Base-by-base conservation (phyloP, 116 monocot genomes). In the Papilionanthe hybrid region DNA sequence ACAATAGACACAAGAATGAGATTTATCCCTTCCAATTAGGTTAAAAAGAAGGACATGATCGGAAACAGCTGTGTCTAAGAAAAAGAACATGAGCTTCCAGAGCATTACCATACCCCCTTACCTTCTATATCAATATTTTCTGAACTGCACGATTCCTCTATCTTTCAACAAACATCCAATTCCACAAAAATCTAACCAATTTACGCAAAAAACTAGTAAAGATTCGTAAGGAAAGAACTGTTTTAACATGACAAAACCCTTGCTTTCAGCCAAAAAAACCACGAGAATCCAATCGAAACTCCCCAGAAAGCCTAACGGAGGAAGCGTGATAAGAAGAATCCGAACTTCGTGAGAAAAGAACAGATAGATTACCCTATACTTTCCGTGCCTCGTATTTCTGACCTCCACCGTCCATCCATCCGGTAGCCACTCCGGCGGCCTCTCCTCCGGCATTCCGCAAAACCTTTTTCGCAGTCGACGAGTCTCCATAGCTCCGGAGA, bases 341-440 rank as follows among this genome's bases (percentile, higher is more conserved):
- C 1, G 23, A 65, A 11, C 65, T 65, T 27, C 65, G 65, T 23
- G 17, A 71, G 18, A 37, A 4, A 50, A 10, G 23, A 30, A 8
- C 3, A 5, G 73, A 41, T 79, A 5, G 73, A 41, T 79, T 85
- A 90, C 90, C 80, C 76, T 72, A 32, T 81, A 78, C 29, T 47
- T 77, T 72, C 85, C 87, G 23, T 29, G 77, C 79, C 63, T 76
- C 53, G 76, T 81, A 45, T 20, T 44, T 56, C 80, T 48, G 58
- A 79, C 55, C 81, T 76, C 81, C 83, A 85, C 37, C 47, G 66
- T 85, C 90, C 90, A 90, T 0, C 90, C 87, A 20, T 87, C 83
- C 66, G 90, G 90, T 25, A 90, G 85, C 90, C 90, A 90, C 2
- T 85, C 81, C 69, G 85, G 90, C 66, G 44, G 78, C 49, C 81